Evolutionary conservation across 768 basidiomycete species (phyloP).

Genomic region (Serendipita vermifera): DNA sequence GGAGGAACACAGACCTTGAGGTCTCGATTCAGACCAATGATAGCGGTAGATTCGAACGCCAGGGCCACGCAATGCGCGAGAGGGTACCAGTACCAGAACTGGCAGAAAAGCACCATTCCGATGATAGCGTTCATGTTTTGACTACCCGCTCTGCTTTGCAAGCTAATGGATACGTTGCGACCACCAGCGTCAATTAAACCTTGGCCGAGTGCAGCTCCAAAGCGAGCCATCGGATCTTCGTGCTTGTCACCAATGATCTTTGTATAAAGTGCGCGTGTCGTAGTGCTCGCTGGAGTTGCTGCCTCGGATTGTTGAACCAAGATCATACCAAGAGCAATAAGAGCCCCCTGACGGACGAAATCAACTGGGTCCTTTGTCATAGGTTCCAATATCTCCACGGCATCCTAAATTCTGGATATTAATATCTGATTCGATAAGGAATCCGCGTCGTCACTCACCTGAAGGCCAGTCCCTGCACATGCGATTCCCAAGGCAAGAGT

Average conservation of each 20-base stretch:
- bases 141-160: conserved; percentile 87
- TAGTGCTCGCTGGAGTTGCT: conserved; percentile 64
- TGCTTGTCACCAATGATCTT: conserved; percentile 94
- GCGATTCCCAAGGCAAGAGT: conserved; percentile 94
- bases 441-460: conserved; percentile 54
- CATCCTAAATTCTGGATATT: conserved; percentile 49
- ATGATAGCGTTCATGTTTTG: conserved; percentile 89
- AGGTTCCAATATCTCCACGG: conserved; percentile 89
- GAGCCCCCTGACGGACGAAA: conserved; percentile 96
- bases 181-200: conserved; percentile 97
- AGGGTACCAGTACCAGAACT: conserved; percentile 99
- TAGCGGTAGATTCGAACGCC: conserved; percentile 89
- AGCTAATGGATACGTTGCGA: conserved; percentile 84
- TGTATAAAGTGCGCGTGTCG: conserved; percentile 70
- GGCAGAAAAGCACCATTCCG: conserved; percentile 95
- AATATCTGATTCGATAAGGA: too few relatives aligned
- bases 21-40: conserved; percentile 80
- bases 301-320: conserved; percentile 93
- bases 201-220: conserved; percentile 91
- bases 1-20: conserved; percentile 45
- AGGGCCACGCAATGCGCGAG: conserved; percentile 85
- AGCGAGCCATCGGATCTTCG: conserved; percentile 97
- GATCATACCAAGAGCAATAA: conserved; percentile 91
- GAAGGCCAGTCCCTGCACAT: conserved; percentile 92
- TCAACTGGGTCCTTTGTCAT: conserved; percentile 98